Percentiles rank a stretch among this genome's conserved stretches.
Evolutionary conservation across 768 basidiomycete genomes (phyloP).

Genomic region (Psilocybe cubensis): DNA sequence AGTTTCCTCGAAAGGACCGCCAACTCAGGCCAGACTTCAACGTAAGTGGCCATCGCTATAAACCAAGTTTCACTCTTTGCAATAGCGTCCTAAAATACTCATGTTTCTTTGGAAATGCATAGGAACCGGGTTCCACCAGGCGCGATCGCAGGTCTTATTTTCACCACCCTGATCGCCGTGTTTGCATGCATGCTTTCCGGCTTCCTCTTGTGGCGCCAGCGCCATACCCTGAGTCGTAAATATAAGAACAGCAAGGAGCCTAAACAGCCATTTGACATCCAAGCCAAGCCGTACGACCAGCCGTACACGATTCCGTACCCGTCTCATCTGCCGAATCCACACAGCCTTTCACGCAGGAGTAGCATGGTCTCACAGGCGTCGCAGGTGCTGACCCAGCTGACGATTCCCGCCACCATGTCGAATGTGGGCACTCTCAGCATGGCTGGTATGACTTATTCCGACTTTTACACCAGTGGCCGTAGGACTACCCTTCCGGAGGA

Average conservation of each 20-base stretch:
- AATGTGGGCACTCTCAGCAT: not conserved
- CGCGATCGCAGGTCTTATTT: slow-evolving; percentile 9
- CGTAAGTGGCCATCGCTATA: not conserved
- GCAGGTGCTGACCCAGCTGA: not conserved
- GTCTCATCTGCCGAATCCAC: not conserved
- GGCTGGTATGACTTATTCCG: not conserved
- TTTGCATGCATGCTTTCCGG: slow-evolving; percentile 3
- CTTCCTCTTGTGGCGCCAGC: slow-evolving; percentile 11
- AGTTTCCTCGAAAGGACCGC: slow-evolving; percentile 7
- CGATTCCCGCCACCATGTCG: not conserved
- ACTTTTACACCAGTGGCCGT: not conserved
- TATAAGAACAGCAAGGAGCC: not conserved
- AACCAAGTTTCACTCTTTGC: not conserved
- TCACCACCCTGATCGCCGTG: slow-evolving; percentile 8
- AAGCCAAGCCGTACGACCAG: not conserved
- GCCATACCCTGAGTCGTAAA: not conserved
- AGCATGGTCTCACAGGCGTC: not conserved
- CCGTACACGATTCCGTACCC: not conserved
- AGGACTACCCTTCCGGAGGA: not conserved
- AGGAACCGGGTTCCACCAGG: slow-evolving; percentile 8
- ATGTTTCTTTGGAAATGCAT: not conserved
- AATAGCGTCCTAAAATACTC: not conserved
- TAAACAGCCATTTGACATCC: not conserved
- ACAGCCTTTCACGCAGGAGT: not conserved
- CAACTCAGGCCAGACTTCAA: not conserved